Evolutionary conservation across 345 rosid species (phyloP), one percentile per base, ranked within the genome.

Genomic region (Cardiospermum halicacabum): DNA sequence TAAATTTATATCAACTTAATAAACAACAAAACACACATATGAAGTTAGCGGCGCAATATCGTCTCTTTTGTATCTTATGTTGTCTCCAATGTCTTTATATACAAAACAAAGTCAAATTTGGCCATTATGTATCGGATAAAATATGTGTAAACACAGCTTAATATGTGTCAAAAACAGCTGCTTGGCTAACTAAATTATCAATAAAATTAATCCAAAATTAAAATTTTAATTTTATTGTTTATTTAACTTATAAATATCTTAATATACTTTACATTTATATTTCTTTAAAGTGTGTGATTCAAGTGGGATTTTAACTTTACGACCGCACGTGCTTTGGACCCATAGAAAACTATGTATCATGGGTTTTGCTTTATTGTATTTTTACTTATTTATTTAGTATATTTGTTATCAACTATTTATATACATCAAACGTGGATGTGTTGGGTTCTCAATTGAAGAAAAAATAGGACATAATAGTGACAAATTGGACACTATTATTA

Each of bases 241-340:
- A n/a, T n/a, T n/a, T n/a, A n/a, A n/a, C n/a, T n/a, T n/a, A 51
- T 40, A 21, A n/a, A 18, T 47, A 9, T 47, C 51, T 47, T 4
- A 37, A 43, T 7, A 32, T 10, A n/a, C 4, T 5, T 15, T 30
- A 9, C n/a, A 25, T 25, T 40, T 3, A 32, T 8, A n/a, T 1
- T 13, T 30, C 16, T 2, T 8, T 18, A 19, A 34, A 10, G 9
- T 2, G 10, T 10, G 30, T 13, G 27, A 25, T 39, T 16, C 21
- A 11, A 31, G 50, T 45, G 50, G 50, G 50, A 18, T 47, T 47
- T 47, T 47, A 7, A 16, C 19, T 42, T 42, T 2, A 34, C 26
- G 3, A 19, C 32, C 18, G 72, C 77, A 73, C 68, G 75, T 73
- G 81, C 19, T 43, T 47, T 22, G 70, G 59, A 40, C 65, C 56